These are phyloP conservation scores for Trametes coccinea DNA, from an alignment of 768 basidiomycete species.

Conservation along the genomic window DNA sequence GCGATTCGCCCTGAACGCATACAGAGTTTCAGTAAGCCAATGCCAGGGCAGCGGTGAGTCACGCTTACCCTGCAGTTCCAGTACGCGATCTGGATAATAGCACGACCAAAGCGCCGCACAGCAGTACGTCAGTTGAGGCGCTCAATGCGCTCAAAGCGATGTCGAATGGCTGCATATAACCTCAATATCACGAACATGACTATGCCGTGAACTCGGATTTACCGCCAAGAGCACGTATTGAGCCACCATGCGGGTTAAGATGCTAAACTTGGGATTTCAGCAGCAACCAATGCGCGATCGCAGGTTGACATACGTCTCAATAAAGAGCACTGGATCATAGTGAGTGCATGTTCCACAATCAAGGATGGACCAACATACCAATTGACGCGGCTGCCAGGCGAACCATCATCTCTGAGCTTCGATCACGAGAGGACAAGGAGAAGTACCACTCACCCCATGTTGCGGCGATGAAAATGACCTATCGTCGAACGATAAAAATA, in stretches of 20 bases:
- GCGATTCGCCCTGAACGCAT: slow-evolving; percentile 1
- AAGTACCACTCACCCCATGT: background rate
- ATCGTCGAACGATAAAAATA: too few relatives aligned
- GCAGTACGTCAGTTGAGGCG: slow-evolving; percentile 5
- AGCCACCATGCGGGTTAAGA: background rate
- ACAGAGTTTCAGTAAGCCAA: too few relatives aligned
- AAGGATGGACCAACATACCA: background rate
- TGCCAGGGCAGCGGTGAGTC: too few relatives aligned
- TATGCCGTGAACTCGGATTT: background rate
- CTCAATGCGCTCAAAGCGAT: slow-evolving; percentile 1
- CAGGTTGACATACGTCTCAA: background rate
- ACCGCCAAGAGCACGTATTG: background rate
- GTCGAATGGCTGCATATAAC: background rate
- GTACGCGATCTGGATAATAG: slow-evolving; percentile 4
- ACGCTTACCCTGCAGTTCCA: slow-evolving; percentile 1
- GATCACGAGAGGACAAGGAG: background rate
- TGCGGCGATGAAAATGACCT: background rate
- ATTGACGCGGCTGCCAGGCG: background rate
- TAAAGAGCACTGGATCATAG: background rate
- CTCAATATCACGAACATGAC: background rate
- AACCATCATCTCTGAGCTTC: background rate
- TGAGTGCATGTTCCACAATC: too few relatives aligned
- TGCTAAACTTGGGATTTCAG: background rate
- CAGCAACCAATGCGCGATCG: too few relatives aligned
- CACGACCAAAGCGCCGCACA: slow-evolving; percentile 7